These are phyloP conservation scores for Falciphora oryzae DNA, from an alignment of 2,329 filamentous ascomycete species.

Conservation along the genomic window DNA sequence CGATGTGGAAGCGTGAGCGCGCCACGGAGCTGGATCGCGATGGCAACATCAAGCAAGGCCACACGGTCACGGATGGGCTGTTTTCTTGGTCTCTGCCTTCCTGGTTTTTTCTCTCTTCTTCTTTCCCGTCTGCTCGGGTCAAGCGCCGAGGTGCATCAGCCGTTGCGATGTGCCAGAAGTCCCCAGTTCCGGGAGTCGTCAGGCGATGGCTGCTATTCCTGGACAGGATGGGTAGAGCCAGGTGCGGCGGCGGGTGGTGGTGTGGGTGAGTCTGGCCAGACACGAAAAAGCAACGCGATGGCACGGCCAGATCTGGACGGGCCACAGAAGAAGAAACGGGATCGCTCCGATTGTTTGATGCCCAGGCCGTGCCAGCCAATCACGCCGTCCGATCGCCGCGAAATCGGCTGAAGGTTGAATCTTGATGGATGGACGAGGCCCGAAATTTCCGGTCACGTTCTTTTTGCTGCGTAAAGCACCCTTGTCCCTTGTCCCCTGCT, in stretches of 20 bases:
- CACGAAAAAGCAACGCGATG: not conserved
- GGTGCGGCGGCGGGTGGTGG: not conserved
- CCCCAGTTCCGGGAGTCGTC: not conserved
- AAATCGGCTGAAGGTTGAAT: not conserved
- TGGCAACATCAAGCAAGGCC: conserved; percentile 8
- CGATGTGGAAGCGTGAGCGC: conserved; percentile 16
- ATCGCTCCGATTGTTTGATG: not conserved
- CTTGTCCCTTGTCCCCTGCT: not conserved
- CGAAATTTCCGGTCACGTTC: not conserved
- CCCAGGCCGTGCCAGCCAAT: not conserved
- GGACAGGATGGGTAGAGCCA: not conserved
- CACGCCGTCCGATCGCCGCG: not conserved
- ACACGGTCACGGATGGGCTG: conserved; percentile 5
- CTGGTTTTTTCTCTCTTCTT: not conserved
- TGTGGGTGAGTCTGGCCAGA: not conserved
- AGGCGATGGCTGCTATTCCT: not conserved
- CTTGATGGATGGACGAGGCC: too few species aligned
- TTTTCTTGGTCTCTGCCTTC: not conserved
- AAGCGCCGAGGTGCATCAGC: not conserved
- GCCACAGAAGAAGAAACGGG: not conserved
- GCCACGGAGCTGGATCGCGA: conserved; percentile 8
- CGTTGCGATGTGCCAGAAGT: not conserved
- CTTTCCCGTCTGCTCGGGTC: too few species aligned
- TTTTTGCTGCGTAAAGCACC: not conserved
- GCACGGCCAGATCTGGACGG: too few species aligned